These are phyloP conservation scores for Entophlyctis luteolus DNA, from an alignment of 192 early-diverging fungal species.

Conservation along the genomic window DNA sequence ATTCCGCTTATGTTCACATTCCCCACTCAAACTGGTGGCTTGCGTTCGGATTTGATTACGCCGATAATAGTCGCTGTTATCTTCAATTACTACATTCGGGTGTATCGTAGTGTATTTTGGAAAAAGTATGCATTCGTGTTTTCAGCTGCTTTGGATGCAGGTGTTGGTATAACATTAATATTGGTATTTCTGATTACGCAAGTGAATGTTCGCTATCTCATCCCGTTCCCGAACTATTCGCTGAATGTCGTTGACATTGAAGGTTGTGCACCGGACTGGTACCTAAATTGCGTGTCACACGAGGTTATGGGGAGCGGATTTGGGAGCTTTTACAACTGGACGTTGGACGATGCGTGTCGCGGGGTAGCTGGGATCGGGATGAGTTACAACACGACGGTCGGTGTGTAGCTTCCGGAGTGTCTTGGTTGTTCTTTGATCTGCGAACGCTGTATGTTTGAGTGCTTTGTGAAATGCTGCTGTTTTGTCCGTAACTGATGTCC, in stretches of 20 bases:
- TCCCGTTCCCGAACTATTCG: constrained; percentile 3
- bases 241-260: constrained; percentile 9
- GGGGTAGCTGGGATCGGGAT: no score
- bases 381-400: no score
- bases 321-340: neutral
- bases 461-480: no score
- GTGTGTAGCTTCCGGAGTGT: no score
- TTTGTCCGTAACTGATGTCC: no score
- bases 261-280: constrained; percentile 8
- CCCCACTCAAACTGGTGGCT: neutral
- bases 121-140: constrained; percentile 66
- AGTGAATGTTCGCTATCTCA: neutral
- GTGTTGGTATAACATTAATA: constrained; percentile 38
- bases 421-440: no score
- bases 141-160: constrained; percentile 59
- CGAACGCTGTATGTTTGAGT: no score
- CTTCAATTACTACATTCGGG: constrained; percentile 15
- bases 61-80: constrained; percentile 9
- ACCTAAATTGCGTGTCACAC: constrained; percentile 11
- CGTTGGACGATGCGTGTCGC: neutral
- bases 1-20: constrained; percentile 24
- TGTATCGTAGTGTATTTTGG: constrained; percentile 44
- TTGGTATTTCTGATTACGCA: constrained; percentile 10
- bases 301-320: constrained; percentile 3
- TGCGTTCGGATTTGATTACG: constrained; percentile 8